Percentiles rank a stretch among this genome's conserved stretches.
Conservation (phyloP, 176 grass and related monocot species). For the Leersia perrieri region DNA sequence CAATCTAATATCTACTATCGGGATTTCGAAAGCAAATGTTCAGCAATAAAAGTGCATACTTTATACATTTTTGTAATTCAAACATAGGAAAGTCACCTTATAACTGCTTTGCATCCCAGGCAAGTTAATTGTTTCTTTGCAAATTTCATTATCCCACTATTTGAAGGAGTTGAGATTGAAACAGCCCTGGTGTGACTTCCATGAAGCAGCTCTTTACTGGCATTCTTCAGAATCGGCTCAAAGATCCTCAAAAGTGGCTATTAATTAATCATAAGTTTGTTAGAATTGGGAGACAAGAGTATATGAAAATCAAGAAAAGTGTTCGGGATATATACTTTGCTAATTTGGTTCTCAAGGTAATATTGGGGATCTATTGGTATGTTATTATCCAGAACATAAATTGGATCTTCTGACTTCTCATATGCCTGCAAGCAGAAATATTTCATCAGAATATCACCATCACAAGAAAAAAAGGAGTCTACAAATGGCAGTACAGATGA, state of each 20-base stretch:
- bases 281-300: neutral
- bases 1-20: neutral
- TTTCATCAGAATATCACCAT: slow-evolving; percentile 25
- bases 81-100: slow-evolving; percentile 48
- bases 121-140: slow-evolving; percentile 92
- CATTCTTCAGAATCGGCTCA: slow-evolving; percentile 95
- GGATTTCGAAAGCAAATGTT: slow-evolving; percentile 7
- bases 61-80: neutral
- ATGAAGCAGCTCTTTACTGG: slow-evolving; percentile 93
- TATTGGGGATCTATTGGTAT: slow-evolving; percentile 98
- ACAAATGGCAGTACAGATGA: neutral
- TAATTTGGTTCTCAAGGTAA: slow-evolving; percentile 98
- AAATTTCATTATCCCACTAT: slow-evolving; percentile 98
- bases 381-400: slow-evolving; percentile 95
- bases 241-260: slow-evolving; percentile 97
- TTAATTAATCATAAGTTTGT: slow-evolving; percentile 5
- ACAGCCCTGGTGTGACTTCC: slow-evolving; percentile 96
- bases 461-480: neutral
- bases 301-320: slow-evolving; percentile 8
- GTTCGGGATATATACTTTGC: slow-evolving; percentile 61
- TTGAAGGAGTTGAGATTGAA: slow-evolving; percentile 96
- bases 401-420: slow-evolving; percentile 98
- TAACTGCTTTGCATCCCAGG: slow-evolving; percentile 96
- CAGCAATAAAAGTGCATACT: neutral
- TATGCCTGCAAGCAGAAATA: slow-evolving; percentile 68